A percentile compares a stretch with the other conserved stretches of the same genome.
Conservation (phyloP, 257 asterid genomes). For the Paulownia fortunei region DNA sequence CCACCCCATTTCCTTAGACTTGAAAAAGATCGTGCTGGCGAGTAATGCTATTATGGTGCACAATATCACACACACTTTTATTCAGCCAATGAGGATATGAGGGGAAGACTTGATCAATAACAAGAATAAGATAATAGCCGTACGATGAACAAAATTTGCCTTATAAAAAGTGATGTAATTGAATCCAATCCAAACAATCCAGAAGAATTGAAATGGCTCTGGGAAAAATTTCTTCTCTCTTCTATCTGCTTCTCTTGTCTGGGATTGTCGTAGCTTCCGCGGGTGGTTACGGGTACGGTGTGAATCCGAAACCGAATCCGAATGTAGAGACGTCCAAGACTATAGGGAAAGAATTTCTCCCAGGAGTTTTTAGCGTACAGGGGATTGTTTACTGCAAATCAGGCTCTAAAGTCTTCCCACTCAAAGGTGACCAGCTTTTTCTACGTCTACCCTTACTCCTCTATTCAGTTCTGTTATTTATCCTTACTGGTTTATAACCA, state of each 20-base stretch:
- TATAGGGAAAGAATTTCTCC: constrained; percentile 14
- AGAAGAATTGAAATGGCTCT: constrained; percentile 30
- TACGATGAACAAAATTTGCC: background rate
- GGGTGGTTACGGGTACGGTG: constrained; percentile 35
- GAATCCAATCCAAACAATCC: constrained; percentile 3
- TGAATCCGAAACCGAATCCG: constrained; percentile 30
- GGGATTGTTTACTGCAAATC: constrained; percentile 62
- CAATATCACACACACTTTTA: background rate
- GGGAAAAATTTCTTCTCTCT: background rate
- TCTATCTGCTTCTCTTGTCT: constrained; percentile 31
- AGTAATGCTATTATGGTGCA: background rate
- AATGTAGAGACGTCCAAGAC: background rate
- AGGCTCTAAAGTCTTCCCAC: constrained; percentile 45
- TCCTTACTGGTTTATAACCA: no score
- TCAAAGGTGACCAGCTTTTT: constrained; percentile 45
- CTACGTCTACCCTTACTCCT: no score
- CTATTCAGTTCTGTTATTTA: no score
- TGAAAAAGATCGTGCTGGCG: constrained; percentile 29
- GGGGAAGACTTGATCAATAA: no score
- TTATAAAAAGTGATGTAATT: background rate
- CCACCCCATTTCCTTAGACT: background rate
- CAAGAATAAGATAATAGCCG: background rate
- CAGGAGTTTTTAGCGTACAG: constrained; percentile 47
- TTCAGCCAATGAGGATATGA: background rate
- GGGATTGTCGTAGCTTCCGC: constrained; percentile 35